phyloP scores from a whole-genome alignment of 2,329 filamentous ascomycete species.

The Phialophora tarda region DNA sequence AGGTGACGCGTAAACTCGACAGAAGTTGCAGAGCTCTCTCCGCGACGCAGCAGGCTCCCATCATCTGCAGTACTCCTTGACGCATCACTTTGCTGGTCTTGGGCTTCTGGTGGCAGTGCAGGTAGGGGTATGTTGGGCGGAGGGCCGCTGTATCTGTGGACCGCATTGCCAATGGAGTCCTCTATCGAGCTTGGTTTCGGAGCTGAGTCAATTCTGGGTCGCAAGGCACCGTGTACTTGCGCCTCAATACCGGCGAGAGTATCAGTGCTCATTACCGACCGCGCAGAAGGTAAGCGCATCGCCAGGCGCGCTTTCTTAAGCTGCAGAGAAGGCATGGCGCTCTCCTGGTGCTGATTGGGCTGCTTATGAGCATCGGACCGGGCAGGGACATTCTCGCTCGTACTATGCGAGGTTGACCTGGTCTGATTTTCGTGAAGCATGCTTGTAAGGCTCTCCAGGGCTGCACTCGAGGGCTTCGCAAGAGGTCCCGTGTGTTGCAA shows the following conservation, averaged over 20 bases:
- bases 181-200: neutral
- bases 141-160: constrained; percentile 21
- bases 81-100: neutral
- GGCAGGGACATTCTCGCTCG: neutral
- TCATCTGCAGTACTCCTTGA: neutral
- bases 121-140: constrained; percentile 33
- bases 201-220: neutral
- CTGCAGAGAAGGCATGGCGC: neutral
- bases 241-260: constrained; percentile 34
- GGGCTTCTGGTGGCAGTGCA: constrained; percentile 28
- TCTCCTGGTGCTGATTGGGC: neutral
- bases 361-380: neutral
- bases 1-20: neutral
- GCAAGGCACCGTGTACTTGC: constrained; percentile 20
- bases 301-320: neutral
- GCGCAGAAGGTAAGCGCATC: constrained; percentile 20
- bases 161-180: constrained; percentile 6
- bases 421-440: neutral
- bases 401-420: neutral
- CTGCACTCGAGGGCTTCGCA: neutral
- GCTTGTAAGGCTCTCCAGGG: neutral
- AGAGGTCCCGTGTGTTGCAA: constrained; percentile 1
- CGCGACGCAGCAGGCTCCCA: neutral
- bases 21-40: constrained; percentile 5
- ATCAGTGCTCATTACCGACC: constrained; percentile 31